phyloP scores from a whole-genome alignment of 176 grass and related monocot species.

The Cocos nucifera region DNA sequence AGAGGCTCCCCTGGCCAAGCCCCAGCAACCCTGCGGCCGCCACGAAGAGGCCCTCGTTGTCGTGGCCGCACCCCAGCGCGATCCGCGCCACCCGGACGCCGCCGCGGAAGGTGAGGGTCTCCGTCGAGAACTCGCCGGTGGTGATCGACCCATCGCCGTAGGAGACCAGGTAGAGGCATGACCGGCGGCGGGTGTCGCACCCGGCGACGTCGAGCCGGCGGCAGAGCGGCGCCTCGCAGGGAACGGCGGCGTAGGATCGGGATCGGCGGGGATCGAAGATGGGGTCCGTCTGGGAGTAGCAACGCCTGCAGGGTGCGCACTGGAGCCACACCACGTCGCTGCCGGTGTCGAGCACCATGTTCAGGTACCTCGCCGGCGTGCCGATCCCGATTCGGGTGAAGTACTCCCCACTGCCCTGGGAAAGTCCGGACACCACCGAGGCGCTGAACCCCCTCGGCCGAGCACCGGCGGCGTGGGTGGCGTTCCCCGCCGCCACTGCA shows the following conservation, averaged over 20 bases:
- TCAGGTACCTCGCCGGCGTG: conserved; percentile 48
- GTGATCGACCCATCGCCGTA: conserved; percentile 94
- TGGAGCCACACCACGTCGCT: conserved; percentile 92
- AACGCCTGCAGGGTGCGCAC: conserved; percentile 73
- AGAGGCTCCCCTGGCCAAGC: conserved; percentile 57
- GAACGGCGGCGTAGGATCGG: conserved; percentile 49
- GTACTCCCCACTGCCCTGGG: conserved; percentile 92
- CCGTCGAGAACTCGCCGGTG: conserved; percentile 61
- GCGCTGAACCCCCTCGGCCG: conserved; percentile 24
- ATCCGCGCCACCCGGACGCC: conserved; percentile 56
- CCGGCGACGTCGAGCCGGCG: conserved; percentile 60
- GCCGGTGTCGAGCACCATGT: conserved; percentile 92
- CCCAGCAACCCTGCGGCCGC: conserved; percentile 83
- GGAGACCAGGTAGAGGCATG: conserved; percentile 87
- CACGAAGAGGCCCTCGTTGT: conserved; percentile 88
- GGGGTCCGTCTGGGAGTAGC: conserved; percentile 74
- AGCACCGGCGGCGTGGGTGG: not conserved
- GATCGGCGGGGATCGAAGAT: conserved; percentile 69
- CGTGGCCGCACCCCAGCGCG: conserved; percentile 79
- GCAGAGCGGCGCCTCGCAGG: conserved; percentile 51
- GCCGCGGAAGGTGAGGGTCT: conserved; percentile 69
- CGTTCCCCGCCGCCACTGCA: conserved; percentile 19
- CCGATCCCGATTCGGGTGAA: conserved; percentile 82
- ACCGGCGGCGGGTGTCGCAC: conserved; percentile 55
- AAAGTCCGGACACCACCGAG: conserved; percentile 62